A percentile compares a stretch with the other conserved stretches of the same genome.
These are phyloP conservation scores for Chaetomium strumarium DNA, from an alignment of 2,329 filamentous ascomycete genomes.

Conservation along the genomic window DNA sequence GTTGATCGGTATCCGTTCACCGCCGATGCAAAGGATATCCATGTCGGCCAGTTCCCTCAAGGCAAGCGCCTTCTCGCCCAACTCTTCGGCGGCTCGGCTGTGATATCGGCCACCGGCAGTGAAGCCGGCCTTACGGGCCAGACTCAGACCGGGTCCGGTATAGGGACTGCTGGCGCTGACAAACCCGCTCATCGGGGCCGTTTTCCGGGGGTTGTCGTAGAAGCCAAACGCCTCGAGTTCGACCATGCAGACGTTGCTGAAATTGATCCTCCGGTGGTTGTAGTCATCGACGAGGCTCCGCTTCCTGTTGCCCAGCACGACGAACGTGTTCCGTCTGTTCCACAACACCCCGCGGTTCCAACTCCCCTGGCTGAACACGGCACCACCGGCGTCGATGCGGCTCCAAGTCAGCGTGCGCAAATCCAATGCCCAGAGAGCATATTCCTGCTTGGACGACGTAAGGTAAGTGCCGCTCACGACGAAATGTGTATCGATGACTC, in stretches of 20 bases:
- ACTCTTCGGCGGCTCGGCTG: constrained; percentile 71
- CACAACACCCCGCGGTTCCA: constrained; percentile 96
- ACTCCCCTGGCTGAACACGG: constrained; percentile 91
- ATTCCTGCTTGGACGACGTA: constrained; percentile 96
- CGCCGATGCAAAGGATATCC: constrained; percentile 89
- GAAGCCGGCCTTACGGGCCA: constrained; percentile 54
- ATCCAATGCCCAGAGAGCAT: constrained; percentile 92
- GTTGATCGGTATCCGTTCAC: constrained; percentile 89
- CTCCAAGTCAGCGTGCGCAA: constrained; percentile 86
- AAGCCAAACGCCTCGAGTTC: constrained; percentile 95
- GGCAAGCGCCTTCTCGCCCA: constrained; percentile 73
- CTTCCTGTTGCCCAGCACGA: constrained; percentile 90
- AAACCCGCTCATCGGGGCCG: constrained; percentile 73
- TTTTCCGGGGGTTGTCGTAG: constrained; percentile 87
- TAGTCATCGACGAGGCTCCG: constrained; percentile 94
- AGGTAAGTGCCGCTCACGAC: constrained; percentile 96
- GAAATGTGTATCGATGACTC: constrained; percentile 91
- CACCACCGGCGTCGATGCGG: constrained; percentile 89
- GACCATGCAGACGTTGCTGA: constrained; percentile 92
- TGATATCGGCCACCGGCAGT: constrained; percentile 72
- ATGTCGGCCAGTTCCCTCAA: constrained; percentile 90
- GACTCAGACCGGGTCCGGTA: constrained; percentile 49
- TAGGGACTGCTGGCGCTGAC: constrained; percentile 73
- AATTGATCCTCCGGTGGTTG: constrained; percentile 96
- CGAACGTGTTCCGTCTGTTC: constrained; percentile 90